phyloP scores from a whole-genome alignment of 208 protist genomes.

The Wallacemonas rigidus region DNA sequence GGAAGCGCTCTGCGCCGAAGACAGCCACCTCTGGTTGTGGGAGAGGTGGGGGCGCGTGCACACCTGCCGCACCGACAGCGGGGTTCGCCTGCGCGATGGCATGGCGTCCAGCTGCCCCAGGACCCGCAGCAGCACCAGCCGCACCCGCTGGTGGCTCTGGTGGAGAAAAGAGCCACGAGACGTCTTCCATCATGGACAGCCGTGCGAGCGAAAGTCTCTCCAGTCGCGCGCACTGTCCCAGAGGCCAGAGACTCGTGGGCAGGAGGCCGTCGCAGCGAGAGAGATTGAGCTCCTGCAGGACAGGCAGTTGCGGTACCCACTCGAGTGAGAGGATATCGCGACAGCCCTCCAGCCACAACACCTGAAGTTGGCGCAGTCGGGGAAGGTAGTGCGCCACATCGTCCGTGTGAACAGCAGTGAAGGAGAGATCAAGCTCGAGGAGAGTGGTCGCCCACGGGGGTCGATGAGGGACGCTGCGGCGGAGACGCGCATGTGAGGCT shows the following conservation, averaged over 20 bases:
- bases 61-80: background rate
- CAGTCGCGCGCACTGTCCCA: constrained; percentile 36
- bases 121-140: background rate
- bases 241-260: constrained; percentile 27
- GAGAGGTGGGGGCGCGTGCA: background rate
- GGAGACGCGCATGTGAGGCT: background rate
- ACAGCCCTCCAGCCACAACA: constrained; percentile 61
- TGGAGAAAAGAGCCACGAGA: constrained; percentile 30
- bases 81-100: no score
- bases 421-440: constrained; percentile 55
- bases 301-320: constrained; percentile 34
- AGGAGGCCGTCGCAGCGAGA: constrained; percentile 37
- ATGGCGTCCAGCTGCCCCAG: no score
- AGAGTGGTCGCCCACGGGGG: constrained; percentile 41
- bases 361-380: constrained; percentile 30
- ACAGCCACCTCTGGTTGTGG: constrained; percentile 9
- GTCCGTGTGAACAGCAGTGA: constrained; percentile 42
- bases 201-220: constrained; percentile 47
- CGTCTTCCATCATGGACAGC: constrained; percentile 27
- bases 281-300: constrained; percentile 47
- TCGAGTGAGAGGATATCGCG: constrained; percentile 30
- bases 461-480: background rate
- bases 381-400: constrained; percentile 45
- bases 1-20: constrained; percentile 1
- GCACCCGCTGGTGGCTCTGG: background rate